Base-by-base conservation (phyloP, 768 basidiomycete genomes). In the Melanogaster broomeanus region DNA sequence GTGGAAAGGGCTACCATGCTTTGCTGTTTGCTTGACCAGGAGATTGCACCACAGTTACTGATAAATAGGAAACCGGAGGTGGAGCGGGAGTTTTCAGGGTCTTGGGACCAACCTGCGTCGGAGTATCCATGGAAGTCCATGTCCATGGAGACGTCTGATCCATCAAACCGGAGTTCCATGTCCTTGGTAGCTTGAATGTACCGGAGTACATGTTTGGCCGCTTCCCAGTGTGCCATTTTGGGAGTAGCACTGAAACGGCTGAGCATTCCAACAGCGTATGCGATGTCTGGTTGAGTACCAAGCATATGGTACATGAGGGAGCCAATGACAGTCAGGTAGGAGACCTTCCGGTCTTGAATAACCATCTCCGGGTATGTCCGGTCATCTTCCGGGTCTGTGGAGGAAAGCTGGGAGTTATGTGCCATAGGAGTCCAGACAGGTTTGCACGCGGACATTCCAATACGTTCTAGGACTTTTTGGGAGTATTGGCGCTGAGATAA, bases 401-500 rank as follows among this genome's bases (percentile, higher is more conserved):
- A n/a, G n/a, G n/a, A n/a, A n/a, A n/a, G n/a, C n/a, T n/a, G n/a
- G n/a, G n/a, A n/a, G n/a, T n/a, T n/a, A n/a, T n/a, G n/a, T n/a
- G n/a, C n/a, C n/a, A n/a, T 49, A 4, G 61, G 60, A 22, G 47
- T 56, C 25, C 34, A 31, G 19, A 40, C 18, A 6, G 49, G 45
- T 9, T 41, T 41, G 40, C 47, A 54, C 37, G 48, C 22, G 4
- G 45, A 18, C 54, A 65, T 61, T 3, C 54, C 38, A 6, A 45
- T 62, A 3, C 45, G 33, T 22, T 62, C 34, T 0, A 66, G 52
- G 13, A 61, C 31, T 1, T 37, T 54, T 2, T 41, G 7, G 22
- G 57, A 39, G 28, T 62, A 69, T 8, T 52, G 31, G 9, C 25
- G 33, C 45, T 70, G 73, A 12, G 60, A 64, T 0, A 74, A 39